Conservation (phyloP, 306 rosid species). For the Medicago lupulina region DNA sequence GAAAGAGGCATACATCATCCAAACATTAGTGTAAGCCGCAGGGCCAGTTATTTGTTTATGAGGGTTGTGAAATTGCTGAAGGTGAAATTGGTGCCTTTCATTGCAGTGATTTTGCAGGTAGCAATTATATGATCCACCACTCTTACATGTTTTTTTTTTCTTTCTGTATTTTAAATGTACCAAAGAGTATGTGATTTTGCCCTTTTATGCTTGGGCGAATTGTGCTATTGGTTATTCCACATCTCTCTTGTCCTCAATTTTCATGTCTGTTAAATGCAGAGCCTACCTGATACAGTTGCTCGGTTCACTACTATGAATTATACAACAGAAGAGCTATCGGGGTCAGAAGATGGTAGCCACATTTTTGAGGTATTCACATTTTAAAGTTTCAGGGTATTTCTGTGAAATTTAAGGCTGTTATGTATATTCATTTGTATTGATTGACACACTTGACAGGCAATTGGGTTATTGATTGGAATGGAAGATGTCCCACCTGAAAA, state of each 20-base stretch:
- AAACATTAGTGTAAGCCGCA: conserved; percentile 76
- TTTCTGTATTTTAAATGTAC: too few species aligned
- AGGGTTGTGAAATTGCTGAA: conserved; percentile 89
- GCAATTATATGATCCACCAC: conserved; percentile 27
- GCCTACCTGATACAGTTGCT: conserved; percentile 76
- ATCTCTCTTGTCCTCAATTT: conserved; percentile 3
- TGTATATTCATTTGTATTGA: conserved; percentile 40
- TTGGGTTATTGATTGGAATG: conserved; percentile 92
- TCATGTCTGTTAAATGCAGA: conserved; percentile 54
- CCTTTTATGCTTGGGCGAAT: conserved; percentile 34
- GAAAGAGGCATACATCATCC: conserved; percentile 97
- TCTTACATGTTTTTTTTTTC: conserved; percentile 20
- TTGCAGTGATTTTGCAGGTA: conserved; percentile 94
- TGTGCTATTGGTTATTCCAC: conserved; percentile 30
- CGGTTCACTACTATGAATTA: conserved; percentile 69
- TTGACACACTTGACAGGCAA: conserved; percentile 69
- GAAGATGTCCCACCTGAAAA: conserved; percentile 85
- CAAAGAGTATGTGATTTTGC: too few species aligned
- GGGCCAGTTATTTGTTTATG: conserved; percentile 96
- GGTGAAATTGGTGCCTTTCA: conserved; percentile 86
- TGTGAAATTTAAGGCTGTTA: conserved; percentile 29
- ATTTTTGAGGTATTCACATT: conserved; percentile 81
- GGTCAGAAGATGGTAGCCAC: conserved; percentile 96
- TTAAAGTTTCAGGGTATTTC: conserved; percentile 18
- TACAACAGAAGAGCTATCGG: conserved; percentile 63